These are phyloP conservation scores for Lasiodiplodia hormozganensis DNA, from an alignment of 2,329 filamentous ascomycete genomes.

Conservation along the genomic window DNA sequence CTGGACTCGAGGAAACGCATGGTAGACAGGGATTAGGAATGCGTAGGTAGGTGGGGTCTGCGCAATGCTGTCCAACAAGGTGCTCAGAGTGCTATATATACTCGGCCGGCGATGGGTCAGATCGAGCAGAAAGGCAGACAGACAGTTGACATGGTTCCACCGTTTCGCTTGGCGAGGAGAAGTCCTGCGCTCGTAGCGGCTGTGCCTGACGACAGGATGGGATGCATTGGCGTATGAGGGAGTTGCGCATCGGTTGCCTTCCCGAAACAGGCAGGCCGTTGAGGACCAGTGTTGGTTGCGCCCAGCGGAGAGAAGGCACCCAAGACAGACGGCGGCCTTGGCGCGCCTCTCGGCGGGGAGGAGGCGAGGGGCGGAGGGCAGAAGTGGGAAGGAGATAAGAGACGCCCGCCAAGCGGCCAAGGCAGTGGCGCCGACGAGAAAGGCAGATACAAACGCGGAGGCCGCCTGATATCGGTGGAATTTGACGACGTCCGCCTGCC, in stretches of 20 bases:
- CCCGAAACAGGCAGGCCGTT: not conserved
- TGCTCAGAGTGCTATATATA: slow-evolving; percentile 16
- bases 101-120: not conserved
- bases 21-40: not conserved
- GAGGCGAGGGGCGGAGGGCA: slow-evolving; percentile 2
- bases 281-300: not conserved
- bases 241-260: not conserved
- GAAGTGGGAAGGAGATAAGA: slow-evolving; percentile 21
- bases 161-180: slow-evolving; percentile 1
- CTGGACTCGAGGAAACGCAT: slow-evolving; percentile 10
- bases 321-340: not conserved
- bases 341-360: slow-evolving; percentile 7
- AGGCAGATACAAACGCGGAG: slow-evolving; percentile 6
- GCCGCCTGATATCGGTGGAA: not conserved
- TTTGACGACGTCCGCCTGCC: not conserved
- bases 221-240: not conserved
- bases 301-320: slow-evolving; percentile 17
- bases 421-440: slow-evolving; percentile 8
- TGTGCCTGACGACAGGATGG: slow-evolving; percentile 13
- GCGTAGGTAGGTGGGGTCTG: slow-evolving; percentile 4
- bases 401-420: slow-evolving; percentile 3
- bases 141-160: slow-evolving; percentile 6
- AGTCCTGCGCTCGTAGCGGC: not conserved
- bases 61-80: slow-evolving; percentile 1
- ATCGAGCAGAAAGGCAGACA: not conserved